Conservation (phyloP, 2,329 filamentous ascomycete species). For the Celoporthe dispersa region DNA sequence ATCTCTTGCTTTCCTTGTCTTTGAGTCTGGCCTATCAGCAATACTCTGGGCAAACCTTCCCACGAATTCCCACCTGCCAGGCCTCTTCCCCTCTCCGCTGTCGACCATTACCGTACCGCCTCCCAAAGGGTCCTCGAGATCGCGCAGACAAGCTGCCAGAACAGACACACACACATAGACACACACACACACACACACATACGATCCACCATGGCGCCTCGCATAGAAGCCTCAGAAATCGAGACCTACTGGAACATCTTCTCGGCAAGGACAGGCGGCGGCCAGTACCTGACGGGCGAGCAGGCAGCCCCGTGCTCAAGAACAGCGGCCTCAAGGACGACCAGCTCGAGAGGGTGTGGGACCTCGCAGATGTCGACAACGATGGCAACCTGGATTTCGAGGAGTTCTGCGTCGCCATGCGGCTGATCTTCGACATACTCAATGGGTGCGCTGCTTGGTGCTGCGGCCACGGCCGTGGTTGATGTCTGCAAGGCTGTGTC, state of each 20-base stretch:
- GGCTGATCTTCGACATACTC: slow-evolving; percentile 94
- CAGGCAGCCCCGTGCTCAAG: slow-evolving; percentile 65
- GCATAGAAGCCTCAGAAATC: slow-evolving; percentile 66
- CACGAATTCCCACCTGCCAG: neutral
- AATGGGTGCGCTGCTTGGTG: slow-evolving; percentile 69
- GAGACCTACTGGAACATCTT: slow-evolving; percentile 72
- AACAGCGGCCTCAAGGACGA: slow-evolving; percentile 66
- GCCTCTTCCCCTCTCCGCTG: neutral
- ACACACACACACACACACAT: neutral
- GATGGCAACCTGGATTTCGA: slow-evolving; percentile 98
- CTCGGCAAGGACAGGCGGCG: slow-evolving; percentile 61
- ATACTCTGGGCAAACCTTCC: neutral
- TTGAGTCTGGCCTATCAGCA: neutral
- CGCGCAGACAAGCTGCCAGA: neutral
- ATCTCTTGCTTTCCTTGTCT: neutral
- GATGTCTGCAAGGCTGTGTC: neutral
- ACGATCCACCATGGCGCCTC: slow-evolving; percentile 54
- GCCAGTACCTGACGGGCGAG: slow-evolving; percentile 64
- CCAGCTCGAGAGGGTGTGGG: slow-evolving; percentile 97
- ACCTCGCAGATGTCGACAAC: slow-evolving; percentile 94
- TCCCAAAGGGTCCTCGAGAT: neutral
- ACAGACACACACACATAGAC: neutral
- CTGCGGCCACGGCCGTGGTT: neutral
- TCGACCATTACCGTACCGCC: neutral
- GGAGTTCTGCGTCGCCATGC: slow-evolving; percentile 99